phyloP scores from a whole-genome alignment of 108 stramenopile species.

The Epipyxis sp. region DNA sequence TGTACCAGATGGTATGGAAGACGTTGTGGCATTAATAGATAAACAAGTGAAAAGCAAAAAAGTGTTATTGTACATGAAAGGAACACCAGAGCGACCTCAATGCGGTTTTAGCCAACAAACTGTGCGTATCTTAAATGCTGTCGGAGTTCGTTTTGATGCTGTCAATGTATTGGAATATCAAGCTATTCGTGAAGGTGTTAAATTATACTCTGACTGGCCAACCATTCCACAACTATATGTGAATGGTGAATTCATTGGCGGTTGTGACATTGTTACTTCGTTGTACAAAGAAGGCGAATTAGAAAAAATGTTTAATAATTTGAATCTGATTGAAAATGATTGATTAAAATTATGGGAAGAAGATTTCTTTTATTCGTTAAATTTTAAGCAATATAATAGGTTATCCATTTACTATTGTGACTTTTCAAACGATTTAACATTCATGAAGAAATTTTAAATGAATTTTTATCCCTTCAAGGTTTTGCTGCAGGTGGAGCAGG shows the following conservation, averaged over 20 bases:
- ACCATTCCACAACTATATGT: conserved; percentile 98
- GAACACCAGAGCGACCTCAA: conserved; percentile 84
- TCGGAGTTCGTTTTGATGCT: conserved; percentile 82
- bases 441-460: too few relatives aligned
- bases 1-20: conserved; percentile 36
- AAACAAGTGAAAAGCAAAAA: conserved; percentile 50
- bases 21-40: conserved; percentile 46
- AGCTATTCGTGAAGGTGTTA: conserved; percentile 89
- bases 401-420: too few relatives aligned
- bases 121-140: conserved; percentile 73
- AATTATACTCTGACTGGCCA: conserved; percentile 85
- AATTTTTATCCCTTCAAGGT: too few relatives aligned
- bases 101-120: conserved; percentile 93
- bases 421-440: too few relatives aligned
- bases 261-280: conserved; percentile 85
- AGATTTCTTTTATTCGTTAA: too few relatives aligned
- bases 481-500: too few relatives aligned
- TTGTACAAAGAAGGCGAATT: conserved; percentile 74
- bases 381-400: too few relatives aligned
- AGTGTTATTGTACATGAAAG: conserved; percentile 99
- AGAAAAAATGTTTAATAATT: conserved; percentile 55
- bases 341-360: too few relatives aligned
- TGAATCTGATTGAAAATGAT: conserved; percentile 16
- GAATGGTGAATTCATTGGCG: conserved; percentile 93
- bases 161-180: conserved; percentile 97